Base-by-base conservation (phyloP, 805 yeast genomes). In the Candida morakotiae region DNA sequence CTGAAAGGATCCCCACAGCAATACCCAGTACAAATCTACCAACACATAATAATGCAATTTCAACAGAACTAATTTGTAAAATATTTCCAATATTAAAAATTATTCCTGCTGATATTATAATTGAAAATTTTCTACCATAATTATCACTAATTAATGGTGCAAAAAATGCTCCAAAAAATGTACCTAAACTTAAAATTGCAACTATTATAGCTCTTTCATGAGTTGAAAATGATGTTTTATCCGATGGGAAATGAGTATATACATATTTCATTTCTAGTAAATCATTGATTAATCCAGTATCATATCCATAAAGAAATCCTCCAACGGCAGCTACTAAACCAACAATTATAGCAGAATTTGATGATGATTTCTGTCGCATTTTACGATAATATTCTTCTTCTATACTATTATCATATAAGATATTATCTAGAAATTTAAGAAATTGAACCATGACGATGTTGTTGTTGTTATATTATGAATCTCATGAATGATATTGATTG, bases 281-380 rank as follows among this genome's bases (percentile, higher is more conserved):
- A 43, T 86, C 87, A 54, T 87, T 87, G 35, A 87, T 82, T 32
- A 86, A 63, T 1, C 96, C 96, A 0, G 96, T 87, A 57, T 87
- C 96, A 54, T 85, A 88, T 1, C 96, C 96, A 55, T 83, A 87
- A 28, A 87, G 64, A 54, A 87, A 84, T 0, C 96, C 96, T 19
- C 96, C 96, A n/a, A 85, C 74, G 10, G 95, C 94, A 9, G 93
- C 91, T 42, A 87, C 80, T 16, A 77, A 53, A 41, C 95, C 95
- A 3, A 87, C 89, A 7, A 74, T 62, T 23, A 84, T 57, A 3
- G 94, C 87, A 71, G 81, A 77, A 31, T 69, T 60, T 2, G 80
- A 69, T 0, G 87, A 77, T 14, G 75, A 59, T 45, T 67, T 61
- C 51, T 63, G 68, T 37, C 67, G 66, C 50, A 64, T 53, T 43